Conservation (phyloP, 1,284 basidiomycete genomes). For the Pascua sp. region DNA sequence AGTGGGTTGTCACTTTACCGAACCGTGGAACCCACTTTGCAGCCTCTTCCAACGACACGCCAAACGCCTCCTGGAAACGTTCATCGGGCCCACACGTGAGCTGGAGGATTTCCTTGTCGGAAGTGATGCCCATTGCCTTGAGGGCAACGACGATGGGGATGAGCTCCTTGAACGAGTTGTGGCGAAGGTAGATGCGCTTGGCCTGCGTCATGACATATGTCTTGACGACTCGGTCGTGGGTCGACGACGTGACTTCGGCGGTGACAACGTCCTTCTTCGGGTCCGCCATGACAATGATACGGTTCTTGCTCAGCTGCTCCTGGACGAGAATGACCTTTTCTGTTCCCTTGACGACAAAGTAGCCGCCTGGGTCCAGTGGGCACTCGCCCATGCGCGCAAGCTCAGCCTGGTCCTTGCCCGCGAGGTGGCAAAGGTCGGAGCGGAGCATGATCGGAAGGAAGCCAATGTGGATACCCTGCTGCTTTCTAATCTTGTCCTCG, state of each 20-base stretch:
- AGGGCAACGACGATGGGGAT: constrained; percentile 95
- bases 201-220: constrained; percentile 96
- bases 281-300: constrained; percentile 97
- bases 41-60: constrained; percentile 90
- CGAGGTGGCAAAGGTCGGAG: constrained; percentile 88
- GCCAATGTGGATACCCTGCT: constrained; percentile 83
- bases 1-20: not conserved
- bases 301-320: constrained; percentile 98
- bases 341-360: constrained; percentile 98
- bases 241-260: constrained; percentile 98
- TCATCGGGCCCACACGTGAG: constrained; percentile 92
- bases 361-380: constrained; percentile 96
- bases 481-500: constrained; percentile 81
- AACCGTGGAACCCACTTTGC: constrained; percentile 56
- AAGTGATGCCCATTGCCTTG: constrained; percentile 93
- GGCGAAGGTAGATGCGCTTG: constrained; percentile 89
- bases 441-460: constrained; percentile 95
- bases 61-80: constrained; percentile 81
- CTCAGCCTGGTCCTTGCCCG: constrained; percentile 70
- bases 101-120: constrained; percentile 96
- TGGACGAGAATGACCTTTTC: constrained; percentile 99
- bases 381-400: constrained; percentile 93
- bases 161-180: constrained; percentile 97
- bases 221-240: constrained; percentile 97
- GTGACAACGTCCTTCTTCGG: constrained; percentile 85